Evolutionary conservation across 148 eudicot genomes (phyloP).

Genomic region (Arbutus unedo): DNA sequence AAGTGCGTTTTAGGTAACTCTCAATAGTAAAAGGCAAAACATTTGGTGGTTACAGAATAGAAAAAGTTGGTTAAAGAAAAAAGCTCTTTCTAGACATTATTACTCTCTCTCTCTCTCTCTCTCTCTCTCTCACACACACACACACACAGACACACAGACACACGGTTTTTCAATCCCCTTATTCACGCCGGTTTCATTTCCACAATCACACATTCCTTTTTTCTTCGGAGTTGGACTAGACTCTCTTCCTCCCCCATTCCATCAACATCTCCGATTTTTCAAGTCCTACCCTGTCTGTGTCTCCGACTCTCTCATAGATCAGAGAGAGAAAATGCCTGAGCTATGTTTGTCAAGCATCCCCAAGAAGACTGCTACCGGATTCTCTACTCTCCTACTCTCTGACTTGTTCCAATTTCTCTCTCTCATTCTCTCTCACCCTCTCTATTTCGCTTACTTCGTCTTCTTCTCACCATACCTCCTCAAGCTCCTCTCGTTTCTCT

Average conservation of each 20-base stretch:
- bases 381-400: constrained; percentile 26
- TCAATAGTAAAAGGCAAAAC: not conserved
- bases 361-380: constrained; percentile 17
- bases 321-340: constrained; percentile 40
- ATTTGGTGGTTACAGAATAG: constrained; percentile 6
- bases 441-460: constrained; percentile 66
- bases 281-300: constrained; percentile 15
- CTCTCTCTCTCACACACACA: constrained; percentile 7
- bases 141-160: not conserved
- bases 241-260: constrained; percentile 25
- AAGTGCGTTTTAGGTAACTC: not conserved
- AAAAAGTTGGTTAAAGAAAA: not conserved
- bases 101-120: constrained; percentile 22
- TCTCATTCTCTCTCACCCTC: constrained; percentile 48
- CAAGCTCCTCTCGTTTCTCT: constrained; percentile 61
- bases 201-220: constrained; percentile 25
- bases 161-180: constrained; percentile 29
- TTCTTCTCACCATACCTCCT: constrained; percentile 83
- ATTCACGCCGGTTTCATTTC: constrained; percentile 64
- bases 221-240: too few species aligned
- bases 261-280: constrained; percentile 26
- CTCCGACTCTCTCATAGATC: not conserved
- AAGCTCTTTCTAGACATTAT: constrained; percentile 7
- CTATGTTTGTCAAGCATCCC: constrained; percentile 30
- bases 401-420: constrained; percentile 34